Evolutionary conservation across 2,329 filamentous ascomycete genomes (phyloP).

Genomic region (Clarireedia hainanense): DNA sequence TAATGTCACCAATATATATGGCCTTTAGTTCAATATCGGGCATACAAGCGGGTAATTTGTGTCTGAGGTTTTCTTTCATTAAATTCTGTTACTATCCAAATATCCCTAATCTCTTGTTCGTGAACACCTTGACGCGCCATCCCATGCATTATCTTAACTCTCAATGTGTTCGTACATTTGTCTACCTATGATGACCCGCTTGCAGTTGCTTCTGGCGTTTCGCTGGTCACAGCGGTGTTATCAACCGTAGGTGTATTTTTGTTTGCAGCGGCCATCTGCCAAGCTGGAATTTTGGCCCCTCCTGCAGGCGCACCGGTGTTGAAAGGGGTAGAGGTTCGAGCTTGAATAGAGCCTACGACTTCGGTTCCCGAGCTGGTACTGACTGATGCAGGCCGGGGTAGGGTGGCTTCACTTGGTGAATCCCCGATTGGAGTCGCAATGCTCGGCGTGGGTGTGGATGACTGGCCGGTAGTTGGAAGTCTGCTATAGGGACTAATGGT

Average conservation of each 20-base stretch:
- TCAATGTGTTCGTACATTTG: background rate
- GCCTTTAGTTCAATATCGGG: too few species aligned
- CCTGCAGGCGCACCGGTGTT: slow-evolving; percentile 39
- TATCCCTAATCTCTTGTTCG: too few species aligned
- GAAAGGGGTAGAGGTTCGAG: slow-evolving; percentile 40
- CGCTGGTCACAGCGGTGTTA: slow-evolving; percentile 15
- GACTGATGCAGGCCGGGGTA: slow-evolving; percentile 27
- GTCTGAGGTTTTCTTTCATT: too few species aligned
- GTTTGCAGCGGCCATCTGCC: slow-evolving; percentile 67
- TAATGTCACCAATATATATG: too few species aligned
- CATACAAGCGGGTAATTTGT: too few species aligned
- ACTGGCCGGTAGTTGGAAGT: slow-evolving; percentile 11
- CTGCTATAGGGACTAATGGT: slow-evolving; percentile 24
- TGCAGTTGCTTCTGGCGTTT: slow-evolving; percentile 18
- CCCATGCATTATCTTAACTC: slow-evolving; percentile 5
- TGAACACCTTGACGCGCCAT: slow-evolving; percentile 3
- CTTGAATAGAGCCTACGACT: slow-evolving; percentile 29
- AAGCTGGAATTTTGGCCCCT: slow-evolving; percentile 67
- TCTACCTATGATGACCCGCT: slow-evolving; percentile 13
- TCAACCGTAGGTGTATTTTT: slow-evolving; percentile 31
- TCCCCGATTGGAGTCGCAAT: slow-evolving; percentile 12
- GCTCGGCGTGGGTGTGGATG: slow-evolving; percentile 5
- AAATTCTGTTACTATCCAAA: too few species aligned
- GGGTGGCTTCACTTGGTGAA: slow-evolving; percentile 15
- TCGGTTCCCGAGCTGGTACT: slow-evolving; percentile 29